phyloP scores from a whole-genome alignment of 1,284 basidiomycete species.

The Paramarasmius palmivorus region DNA sequence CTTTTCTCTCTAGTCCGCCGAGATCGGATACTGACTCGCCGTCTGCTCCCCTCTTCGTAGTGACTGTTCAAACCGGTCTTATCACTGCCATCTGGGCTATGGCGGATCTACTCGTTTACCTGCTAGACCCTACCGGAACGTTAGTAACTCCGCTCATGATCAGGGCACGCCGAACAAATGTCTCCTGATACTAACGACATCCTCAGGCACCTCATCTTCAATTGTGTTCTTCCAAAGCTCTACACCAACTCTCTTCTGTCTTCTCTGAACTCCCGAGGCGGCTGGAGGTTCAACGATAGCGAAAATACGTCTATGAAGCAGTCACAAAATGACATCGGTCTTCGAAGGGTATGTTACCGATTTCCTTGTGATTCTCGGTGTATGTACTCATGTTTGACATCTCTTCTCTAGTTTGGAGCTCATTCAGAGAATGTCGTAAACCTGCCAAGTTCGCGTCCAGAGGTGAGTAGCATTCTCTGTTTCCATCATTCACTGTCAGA shows the following conservation, averaged over 20 bases:
- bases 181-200: neutral
- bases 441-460: too few relatives aligned
- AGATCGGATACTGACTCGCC: too few relatives aligned
- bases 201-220: slow-evolving; percentile 8
- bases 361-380: too few relatives aligned
- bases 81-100: slow-evolving; percentile 9
- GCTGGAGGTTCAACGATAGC: slow-evolving; percentile 7
- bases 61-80: slow-evolving; percentile 8
- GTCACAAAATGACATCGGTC: too few relatives aligned
- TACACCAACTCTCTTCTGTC: slow-evolving; percentile 8
- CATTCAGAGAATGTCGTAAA: too few relatives aligned
- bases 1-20: neutral
- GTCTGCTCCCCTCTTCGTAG: neutral
- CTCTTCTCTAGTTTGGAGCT: too few relatives aligned
- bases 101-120: slow-evolving; percentile 4
- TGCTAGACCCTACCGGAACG: slow-evolving; percentile 6
- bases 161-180: neutral
- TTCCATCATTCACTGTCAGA: too few relatives aligned
- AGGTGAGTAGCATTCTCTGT: too few relatives aligned
- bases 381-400: too few relatives aligned
- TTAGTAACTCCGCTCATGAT: neutral
- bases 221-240: slow-evolving; percentile 6
- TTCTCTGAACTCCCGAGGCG: slow-evolving; percentile 10
- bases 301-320: too few relatives aligned
- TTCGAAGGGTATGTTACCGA: too few relatives aligned